Conservation (phyloP, 108 stramenopile species). For the Skeletonema costatum region DNA sequence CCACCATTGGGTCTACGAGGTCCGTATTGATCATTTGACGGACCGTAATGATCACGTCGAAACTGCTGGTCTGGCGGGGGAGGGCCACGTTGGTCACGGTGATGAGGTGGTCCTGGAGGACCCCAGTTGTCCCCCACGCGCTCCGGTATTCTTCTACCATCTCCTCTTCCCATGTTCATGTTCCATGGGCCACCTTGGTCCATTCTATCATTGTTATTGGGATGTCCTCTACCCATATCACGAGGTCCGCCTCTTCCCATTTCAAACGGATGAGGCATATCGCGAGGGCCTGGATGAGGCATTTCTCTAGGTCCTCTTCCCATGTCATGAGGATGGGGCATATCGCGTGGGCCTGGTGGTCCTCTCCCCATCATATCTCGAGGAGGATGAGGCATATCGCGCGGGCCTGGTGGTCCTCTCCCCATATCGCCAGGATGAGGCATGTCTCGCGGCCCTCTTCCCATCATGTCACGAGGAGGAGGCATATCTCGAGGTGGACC, state of each 20-base stretch:
- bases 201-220: background rate
- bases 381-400: background rate
- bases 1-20: background rate
- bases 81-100: background rate
- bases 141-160: background rate
- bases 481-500: background rate
- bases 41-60: background rate
- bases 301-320: background rate
- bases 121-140: background rate
- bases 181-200: slow-evolving; percentile 3
- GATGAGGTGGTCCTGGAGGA: background rate
- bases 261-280: slow-evolving; percentile 1
- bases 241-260: background rate
- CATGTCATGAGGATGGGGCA: background rate
- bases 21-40: background rate
- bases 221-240: background rate
- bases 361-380: background rate
- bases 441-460: slow-evolving; percentile 2
- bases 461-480: slow-evolving; percentile 1
- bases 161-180: background rate
- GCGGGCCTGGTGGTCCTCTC: background rate
- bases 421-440: background rate
- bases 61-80: background rate
- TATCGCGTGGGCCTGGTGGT: background rate
- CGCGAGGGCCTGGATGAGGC: background rate